phyloP scores from a whole-genome alignment of 345 rosid species.

The Capsella bursapastoris region DNA sequence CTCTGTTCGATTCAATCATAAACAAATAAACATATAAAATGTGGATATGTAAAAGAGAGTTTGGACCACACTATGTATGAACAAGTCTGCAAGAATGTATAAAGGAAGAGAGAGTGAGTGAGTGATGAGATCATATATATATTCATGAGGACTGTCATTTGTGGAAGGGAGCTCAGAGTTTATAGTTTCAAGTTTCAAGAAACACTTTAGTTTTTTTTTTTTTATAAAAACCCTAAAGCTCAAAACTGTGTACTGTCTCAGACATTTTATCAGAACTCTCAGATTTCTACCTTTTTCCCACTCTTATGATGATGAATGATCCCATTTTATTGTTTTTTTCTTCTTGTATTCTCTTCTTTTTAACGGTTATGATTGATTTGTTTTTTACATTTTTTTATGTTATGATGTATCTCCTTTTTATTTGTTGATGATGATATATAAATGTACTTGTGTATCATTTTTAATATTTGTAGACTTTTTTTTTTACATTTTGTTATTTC shows the following conservation, averaged over 20 bases:
- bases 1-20: slow-evolving; percentile 21
- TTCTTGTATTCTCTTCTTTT: slow-evolving; percentile 37
- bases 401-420: background rate
- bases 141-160: slow-evolving; percentile 11
- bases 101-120: slow-evolving; percentile 33
- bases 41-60: slow-evolving; percentile 14
- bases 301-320: slow-evolving; percentile 21
- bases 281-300: slow-evolving; percentile 36
- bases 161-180: slow-evolving; percentile 24
- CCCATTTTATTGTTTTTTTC: slow-evolving; percentile 30
- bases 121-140: slow-evolving; percentile 13
- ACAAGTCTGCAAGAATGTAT: slow-evolving; percentile 41
- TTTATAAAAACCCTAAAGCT: slow-evolving; percentile 41
- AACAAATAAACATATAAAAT: background rate
- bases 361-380: slow-evolving; percentile 45
- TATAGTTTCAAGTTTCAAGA: slow-evolving; percentile 47
- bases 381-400: slow-evolving; percentile 20
- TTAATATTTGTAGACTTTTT: no score
- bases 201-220: background rate
- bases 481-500: no score
- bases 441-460: no score
- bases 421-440: no score
- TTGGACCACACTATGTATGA: slow-evolving; percentile 47
- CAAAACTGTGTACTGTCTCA: slow-evolving; percentile 40
- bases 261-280: slow-evolving; percentile 39